Conservation (phyloP, 2,329 filamentous ascomycete genomes). For the Colletotrichum somersetense region DNA sequence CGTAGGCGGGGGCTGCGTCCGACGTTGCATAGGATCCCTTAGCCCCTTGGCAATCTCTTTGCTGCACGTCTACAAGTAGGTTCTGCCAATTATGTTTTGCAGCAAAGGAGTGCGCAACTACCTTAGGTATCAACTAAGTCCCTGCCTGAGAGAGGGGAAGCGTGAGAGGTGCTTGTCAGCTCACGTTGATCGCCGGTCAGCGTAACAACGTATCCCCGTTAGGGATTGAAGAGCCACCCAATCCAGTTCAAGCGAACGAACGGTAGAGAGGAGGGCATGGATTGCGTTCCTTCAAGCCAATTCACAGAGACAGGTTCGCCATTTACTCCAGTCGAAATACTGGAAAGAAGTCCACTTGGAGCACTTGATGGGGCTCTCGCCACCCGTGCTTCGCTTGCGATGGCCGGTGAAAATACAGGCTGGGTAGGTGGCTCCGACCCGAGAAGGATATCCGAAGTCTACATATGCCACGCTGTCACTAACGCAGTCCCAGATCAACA, state of each 20-base stretch:
- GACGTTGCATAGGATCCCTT: neutral
- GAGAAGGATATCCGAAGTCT: neutral
- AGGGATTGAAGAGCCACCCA: neutral
- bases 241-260: neutral
- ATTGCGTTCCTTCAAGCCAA: neutral
- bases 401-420: neutral
- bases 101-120: neutral
- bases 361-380: neutral
- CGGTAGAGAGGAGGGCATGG: neutral
- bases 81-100: neutral
- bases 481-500: neutral
- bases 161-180: neutral
- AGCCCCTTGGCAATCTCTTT: neutral
- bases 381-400: neutral
- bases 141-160: neutral
- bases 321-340: neutral
- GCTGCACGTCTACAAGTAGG: neutral
- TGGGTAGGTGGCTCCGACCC: too few relatives aligned
- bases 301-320: neutral
- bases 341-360: neutral
- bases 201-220: neutral
- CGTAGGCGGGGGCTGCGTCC: conserved; percentile 6
- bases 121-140: neutral
- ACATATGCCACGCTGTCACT: too few relatives aligned
- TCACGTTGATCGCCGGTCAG: conserved; percentile 7